Evolutionary conservation across 345 rosid species (phyloP).

Genomic region (Eucalyptus coolabah): DNA sequence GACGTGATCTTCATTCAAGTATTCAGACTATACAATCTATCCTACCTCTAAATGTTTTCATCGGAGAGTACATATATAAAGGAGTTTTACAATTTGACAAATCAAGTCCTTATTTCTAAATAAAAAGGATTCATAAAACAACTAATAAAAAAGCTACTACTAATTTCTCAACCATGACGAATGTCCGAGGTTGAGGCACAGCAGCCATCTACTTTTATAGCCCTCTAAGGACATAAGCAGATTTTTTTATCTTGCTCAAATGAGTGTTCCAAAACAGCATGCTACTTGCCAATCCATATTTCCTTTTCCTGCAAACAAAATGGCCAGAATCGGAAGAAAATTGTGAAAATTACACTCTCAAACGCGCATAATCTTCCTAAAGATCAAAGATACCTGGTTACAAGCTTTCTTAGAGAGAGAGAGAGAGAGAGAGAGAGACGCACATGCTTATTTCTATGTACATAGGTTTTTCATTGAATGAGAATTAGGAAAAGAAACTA

Average conservation of each 20-base stretch:
- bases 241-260: neutral
- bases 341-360: neutral
- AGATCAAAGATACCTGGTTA: neutral
- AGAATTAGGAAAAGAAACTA: neutral
- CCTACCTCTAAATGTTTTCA: neutral
- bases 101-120: neutral
- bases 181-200: neutral
- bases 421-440: neutral
- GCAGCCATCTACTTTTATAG: neutral
- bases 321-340: neutral
- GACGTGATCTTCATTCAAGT: neutral
- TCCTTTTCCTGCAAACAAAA: neutral
- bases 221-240: neutral
- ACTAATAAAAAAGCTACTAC: no score
- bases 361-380: neutral
- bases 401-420: neutral
- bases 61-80: neutral
- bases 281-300: neutral
- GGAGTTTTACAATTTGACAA: neutral
- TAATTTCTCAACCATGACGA: neutral
- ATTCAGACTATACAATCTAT: neutral
- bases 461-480: neutral
- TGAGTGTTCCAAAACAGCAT: neutral
- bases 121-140: neutral
- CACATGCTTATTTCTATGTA: neutral